Evolutionary conservation across 768 basidiomycete genomes (phyloP), one percentile per base, ranked within the genome.

Genomic region (Lactarius hengduanensis): DNA sequence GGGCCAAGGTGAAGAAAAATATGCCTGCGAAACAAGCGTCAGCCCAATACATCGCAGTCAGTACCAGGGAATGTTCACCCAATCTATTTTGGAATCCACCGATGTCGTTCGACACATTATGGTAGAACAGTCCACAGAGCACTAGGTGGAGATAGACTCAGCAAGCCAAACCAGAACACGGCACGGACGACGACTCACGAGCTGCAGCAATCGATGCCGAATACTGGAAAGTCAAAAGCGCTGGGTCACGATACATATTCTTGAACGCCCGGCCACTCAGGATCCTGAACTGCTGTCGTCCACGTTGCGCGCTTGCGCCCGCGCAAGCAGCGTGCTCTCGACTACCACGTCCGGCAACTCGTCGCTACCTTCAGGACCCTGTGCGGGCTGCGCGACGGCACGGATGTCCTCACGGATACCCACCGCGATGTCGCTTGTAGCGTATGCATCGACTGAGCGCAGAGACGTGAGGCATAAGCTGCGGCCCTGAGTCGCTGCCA

Each of bases 191-290:
- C 53, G 7, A 83, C 90, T 80, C 74, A 92, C 96, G 71, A 15
- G 96, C 97, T 63, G 98, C 82, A 5, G 81, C 82, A 70, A 98
- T 85, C 1, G 95, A 87, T 8, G 92, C 88, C 53, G 87, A 73
- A 77, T 98, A 99, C 78, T 99, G 97, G 8, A 95, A 89, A 2
- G 87, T 83, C 80, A 99, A 82, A 63, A 99, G 77, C 57, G 95
- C 90, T 0, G 96, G 96, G 73, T 99, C 94, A 30, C 96, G 83
- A 75, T 99, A 98, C 66, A 99, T 77, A 73, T 98, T 98, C 84
- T 98, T 98, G 83, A 99, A 98, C 26, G 96, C 95, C 64, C 97
- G 79, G 30, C 96, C 96, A 74, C 94, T 97, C 74, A 99, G 78
- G 64, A 98, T 96, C 74, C 85, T 84, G 73, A 99, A 98, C 79